Evolutionary conservation across 345 rosid species (phyloP).

Genomic region (Diplotaxis tenuifolia): DNA sequence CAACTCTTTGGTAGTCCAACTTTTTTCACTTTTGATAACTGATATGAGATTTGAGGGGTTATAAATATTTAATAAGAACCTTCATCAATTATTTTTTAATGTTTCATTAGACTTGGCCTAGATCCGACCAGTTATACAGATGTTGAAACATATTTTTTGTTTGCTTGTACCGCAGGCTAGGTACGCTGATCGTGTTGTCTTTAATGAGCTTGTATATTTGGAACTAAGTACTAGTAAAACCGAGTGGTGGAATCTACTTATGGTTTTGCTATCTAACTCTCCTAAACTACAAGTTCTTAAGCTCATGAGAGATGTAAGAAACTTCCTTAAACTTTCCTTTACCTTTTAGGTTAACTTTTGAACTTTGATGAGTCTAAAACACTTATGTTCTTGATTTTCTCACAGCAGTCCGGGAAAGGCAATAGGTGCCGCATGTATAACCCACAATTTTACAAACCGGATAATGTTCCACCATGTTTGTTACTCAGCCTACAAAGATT

Average conservation of each 20-base stretch:
- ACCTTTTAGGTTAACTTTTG: neutral
- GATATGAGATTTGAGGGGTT: neutral
- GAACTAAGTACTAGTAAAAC: constrained; percentile 9
- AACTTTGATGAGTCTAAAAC: neutral
- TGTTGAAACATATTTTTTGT: neutral
- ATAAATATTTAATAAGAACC: neutral
- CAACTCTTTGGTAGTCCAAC: neutral
- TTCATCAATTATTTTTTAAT: no score
- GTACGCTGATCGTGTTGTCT: neutral
- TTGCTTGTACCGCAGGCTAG: constrained; percentile 9
- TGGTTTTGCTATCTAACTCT: neutral
- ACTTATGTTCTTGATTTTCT: neutral
- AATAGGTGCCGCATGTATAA: neutral
- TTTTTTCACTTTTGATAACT: neutral
- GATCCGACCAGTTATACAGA: no score
- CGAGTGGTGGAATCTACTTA: constrained; percentile 19
- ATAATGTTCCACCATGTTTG: neutral
- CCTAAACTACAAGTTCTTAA: constrained; percentile 18
- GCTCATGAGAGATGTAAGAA: constrained; percentile 4
- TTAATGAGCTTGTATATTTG: constrained; percentile 10
- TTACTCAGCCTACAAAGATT: neutral
- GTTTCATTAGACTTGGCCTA: no score
- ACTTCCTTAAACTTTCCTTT: neutral
- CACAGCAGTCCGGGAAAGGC: neutral
- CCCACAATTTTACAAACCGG: neutral